Conservation (phyloP, 768 basidiomycete genomes). For the Tricholoma hemisulphureum region DNA sequence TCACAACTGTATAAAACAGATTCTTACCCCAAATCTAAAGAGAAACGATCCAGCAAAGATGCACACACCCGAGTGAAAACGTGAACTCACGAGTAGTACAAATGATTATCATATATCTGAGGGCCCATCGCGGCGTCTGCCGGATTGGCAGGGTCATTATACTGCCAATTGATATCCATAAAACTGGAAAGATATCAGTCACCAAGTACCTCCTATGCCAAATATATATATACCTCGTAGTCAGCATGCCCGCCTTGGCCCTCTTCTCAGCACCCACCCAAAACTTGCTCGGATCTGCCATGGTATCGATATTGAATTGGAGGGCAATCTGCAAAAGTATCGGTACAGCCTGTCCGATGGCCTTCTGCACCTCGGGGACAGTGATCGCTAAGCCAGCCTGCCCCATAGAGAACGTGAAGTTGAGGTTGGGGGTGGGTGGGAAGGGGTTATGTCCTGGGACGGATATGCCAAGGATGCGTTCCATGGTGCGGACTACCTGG, state of each 20-base stretch:
- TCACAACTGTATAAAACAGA: not conserved
- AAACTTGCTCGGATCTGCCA: not conserved
- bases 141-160: constrained; percentile 67
- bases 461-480: constrained; percentile 49
- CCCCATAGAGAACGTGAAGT: not conserved
- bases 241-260: constrained; percentile 18
- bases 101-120: constrained; percentile 74
- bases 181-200: constrained; percentile 45
- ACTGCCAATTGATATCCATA: constrained; percentile 82
- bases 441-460: constrained; percentile 24
- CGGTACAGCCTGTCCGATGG: not conserved
- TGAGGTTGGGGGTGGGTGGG: not conserved
- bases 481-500: constrained; percentile 57
- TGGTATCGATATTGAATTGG: not conserved
- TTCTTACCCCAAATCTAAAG: constrained; percentile 56
- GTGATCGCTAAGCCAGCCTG: not conserved
- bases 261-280: not conserved
- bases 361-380: not conserved
- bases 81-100: constrained; percentile 65
- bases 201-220: constrained; percentile 7
- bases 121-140: constrained; percentile 67
- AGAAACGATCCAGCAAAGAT: not conserved
- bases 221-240: constrained; percentile 36
- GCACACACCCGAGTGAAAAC: not conserved
- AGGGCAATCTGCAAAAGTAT: not conserved